Conservation (phyloP, 2,329 filamentous ascomycete genomes). For the Penicillium expansum region DNA sequence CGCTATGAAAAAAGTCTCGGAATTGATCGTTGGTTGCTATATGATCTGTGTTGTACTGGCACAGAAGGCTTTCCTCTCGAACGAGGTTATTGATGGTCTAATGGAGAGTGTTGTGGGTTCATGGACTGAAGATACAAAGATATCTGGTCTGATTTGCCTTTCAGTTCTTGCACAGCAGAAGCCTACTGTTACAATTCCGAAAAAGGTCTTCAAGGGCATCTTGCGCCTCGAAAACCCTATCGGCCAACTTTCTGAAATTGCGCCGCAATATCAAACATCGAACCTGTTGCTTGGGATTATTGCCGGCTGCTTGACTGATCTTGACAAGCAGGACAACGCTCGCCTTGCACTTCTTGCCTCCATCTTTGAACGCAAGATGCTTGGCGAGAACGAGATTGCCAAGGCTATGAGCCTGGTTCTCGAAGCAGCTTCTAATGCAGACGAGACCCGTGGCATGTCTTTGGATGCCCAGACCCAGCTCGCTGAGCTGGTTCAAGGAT, state of each 20-base stretch:
- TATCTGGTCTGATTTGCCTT: conserved; percentile 73
- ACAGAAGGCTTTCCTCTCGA: conserved; percentile 74
- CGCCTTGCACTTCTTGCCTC: conserved; percentile 49
- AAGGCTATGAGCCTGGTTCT: conserved; percentile 36
- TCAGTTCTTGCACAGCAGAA: conserved; percentile 79
- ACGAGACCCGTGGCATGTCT: conserved; percentile 40
- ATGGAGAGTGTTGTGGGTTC: conserved; percentile 84
- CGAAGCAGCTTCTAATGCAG: conserved; percentile 44
- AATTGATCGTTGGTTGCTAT: conserved; percentile 82
- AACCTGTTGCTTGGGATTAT: conserved; percentile 40
- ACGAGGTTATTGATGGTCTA: conserved; percentile 75
- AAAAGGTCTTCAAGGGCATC: conserved; percentile 61
- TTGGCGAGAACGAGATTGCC: conserved; percentile 32
- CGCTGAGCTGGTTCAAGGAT: conserved; percentile 63
- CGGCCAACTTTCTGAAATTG: conserved; percentile 35
- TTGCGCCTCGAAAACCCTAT: conserved; percentile 35
- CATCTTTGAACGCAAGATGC: conserved; percentile 33
- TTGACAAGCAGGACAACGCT: conserved; percentile 32
- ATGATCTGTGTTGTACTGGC: conserved; percentile 87
- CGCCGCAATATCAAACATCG: conserved; percentile 33
- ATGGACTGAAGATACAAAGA: conserved; percentile 70
- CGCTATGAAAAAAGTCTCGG: conserved; percentile 69
- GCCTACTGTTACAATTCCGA: conserved; percentile 66
- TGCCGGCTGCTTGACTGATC: conserved; percentile 32
- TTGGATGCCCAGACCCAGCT: conserved; percentile 60